Evolutionary conservation across 2,329 filamentous ascomycete species (phyloP), one percentile per base, ranked within the genome.

Genomic region (Pyrenochaeta sp.): DNA sequence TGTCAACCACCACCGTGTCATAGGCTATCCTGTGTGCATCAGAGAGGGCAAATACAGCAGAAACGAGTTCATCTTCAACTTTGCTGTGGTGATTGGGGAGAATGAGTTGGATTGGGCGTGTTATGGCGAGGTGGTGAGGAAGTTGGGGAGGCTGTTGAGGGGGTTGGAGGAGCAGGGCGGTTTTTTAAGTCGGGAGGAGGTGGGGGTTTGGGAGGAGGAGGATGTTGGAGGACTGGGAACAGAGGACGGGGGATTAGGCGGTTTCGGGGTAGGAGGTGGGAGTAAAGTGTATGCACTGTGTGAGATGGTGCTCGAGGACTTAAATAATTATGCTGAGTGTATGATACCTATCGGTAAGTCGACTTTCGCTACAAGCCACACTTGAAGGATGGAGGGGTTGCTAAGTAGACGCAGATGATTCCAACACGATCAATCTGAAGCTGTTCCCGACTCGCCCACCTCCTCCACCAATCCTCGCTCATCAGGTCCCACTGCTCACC

Each of bases 11-110:
- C 90, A 93, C 77, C 88, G 89, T 56, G 88, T 99, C 54, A 85
- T 99, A 34, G 92, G 93, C 15, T 92, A 93, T 70, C 95, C 95
- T 0, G 90, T 98, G 52, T 94, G 92, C 74, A 92, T 98, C 73
- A 67, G 75, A 10, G 87, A 93, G 64, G 85, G 88, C 54, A 90
- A 90, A 67, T 97, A 98, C 73, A 88, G 90, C 72, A 90, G 95
- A 57, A 97, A 97, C 79, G 92, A 96, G 78, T 98, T 97, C 82
- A 97, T 97, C 74, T 99, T 98, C 86, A 98, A 98, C 78, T 97
- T 98, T 74, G 93, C 92, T 58, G 83, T 98, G 44, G 90, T 97
- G 28, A 83, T 97, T 49, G 86, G 90, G 50, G 85, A 88, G 55
- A 82, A 85, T 34, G 82, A 85, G 13, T 75, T 75, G 3, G 91